Evolutionary conservation across 129 eudicot species (phyloP).

Genomic region (Silybum marianum): DNA sequence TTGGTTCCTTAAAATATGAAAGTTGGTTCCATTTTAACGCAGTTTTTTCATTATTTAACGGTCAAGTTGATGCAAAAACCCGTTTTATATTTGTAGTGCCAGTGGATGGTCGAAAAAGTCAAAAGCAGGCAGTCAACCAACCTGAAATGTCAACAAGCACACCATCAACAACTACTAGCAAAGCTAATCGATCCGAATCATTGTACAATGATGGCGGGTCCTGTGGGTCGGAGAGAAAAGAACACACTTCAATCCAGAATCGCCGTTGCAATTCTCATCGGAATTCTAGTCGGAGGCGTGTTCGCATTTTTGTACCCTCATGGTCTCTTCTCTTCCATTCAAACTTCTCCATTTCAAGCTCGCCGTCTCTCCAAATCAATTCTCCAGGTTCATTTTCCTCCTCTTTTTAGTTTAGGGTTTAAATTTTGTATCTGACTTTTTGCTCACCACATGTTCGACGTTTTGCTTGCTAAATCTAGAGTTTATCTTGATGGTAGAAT

Average conservation of each 20-base stretch:
- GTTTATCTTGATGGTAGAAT: neutral
- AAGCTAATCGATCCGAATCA: neutral
- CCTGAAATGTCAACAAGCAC: slow-evolving; percentile 15
- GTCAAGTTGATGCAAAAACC: neutral
- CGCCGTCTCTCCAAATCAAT: slow-evolving; percentile 50
- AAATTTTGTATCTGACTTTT: neutral
- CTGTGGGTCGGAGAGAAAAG: slow-evolving; percentile 59
- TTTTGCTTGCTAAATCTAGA: neutral
- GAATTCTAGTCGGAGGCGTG: slow-evolving; percentile 52
- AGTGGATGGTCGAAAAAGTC: neutral
- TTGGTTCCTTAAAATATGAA: too few species aligned
- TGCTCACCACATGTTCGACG: slow-evolving; percentile 7
- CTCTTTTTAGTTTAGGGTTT: neutral
- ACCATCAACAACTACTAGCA: slow-evolving; percentile 27
- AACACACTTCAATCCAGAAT: slow-evolving; percentile 45
- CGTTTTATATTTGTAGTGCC: neutral
- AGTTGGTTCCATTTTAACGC: too few species aligned
- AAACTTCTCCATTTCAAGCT: slow-evolving; percentile 22
- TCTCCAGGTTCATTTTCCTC: slow-evolving; percentile 42
- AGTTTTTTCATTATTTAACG: too few species aligned
- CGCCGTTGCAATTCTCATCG: slow-evolving; percentile 58
- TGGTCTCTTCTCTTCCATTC: slow-evolving; percentile 47
- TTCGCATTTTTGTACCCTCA: slow-evolving; percentile 64
- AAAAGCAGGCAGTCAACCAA: neutral
- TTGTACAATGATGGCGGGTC: slow-evolving; percentile 47